Base-by-base conservation (phyloP, 1,139 yeast species). In the Nakaseomyces sp. region DNA sequence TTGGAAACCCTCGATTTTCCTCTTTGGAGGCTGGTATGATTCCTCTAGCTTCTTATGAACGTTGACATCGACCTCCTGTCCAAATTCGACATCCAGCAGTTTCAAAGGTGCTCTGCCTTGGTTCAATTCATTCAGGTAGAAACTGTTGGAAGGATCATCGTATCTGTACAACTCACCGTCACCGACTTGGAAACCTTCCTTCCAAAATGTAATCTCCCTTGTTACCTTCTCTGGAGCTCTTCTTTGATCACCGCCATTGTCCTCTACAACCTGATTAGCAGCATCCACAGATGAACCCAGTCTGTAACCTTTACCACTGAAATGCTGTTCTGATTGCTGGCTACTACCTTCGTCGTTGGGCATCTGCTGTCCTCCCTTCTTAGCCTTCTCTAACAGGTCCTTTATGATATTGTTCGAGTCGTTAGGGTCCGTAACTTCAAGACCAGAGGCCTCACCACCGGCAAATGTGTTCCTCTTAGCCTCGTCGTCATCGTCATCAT, bases 31-130 rank as follows among this genome's bases (percentile, higher is more conserved):
- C 37, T 61, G 67, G 66, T 77, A 91, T 43, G 85, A 87, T 61
- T 89, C 95, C 46, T 87, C 95, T 40, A 85, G 68, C 56, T 81
- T 81, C 57, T 81, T 80, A 48, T 74, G 73, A n/a, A 91, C 94
- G 37, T 81, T 78, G 15, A 91, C 96, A 61, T 89, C 96, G n/a
- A 93, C 97, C 52, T 86, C 93, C 67, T 91, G 97, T 38, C 95
- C 95, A 58, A 79, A 79, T 55, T 81, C 79, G 10, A 91, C 96
- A 52, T 85, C 79, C 50, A 91, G 70, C 43, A 91, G 67, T 25
- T 83, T 74, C 53, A 89, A 68, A n/a, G 99, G 99, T 0, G 96
- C 99, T 50, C 94, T 74, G 4, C 98, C 98, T 47, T 80, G 77
- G 57, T 86, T 84, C 64, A 91, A 74, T 53, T 89, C 94, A 52